Base-by-base conservation (phyloP, 2,329 filamentous ascomycete species). In the Aspergillus tamarii region DNA sequence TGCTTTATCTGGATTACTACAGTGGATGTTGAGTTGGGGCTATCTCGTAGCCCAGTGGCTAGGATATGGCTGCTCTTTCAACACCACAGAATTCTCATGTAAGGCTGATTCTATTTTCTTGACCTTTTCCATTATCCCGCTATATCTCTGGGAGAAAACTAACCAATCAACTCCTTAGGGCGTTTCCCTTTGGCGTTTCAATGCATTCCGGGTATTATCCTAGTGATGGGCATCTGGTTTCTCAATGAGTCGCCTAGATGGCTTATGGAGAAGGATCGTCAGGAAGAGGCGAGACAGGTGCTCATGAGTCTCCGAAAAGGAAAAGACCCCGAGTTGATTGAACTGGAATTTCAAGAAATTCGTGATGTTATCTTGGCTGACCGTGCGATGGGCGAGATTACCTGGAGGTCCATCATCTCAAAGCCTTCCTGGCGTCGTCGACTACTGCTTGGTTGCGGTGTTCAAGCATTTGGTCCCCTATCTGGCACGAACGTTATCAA, bases 401-500 rank as follows among this genome's bases (percentile, higher is more conserved):
- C 76, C 2, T 80, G 78, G 73, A 73, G 62, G 10, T 58, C 69
- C n/a, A 79, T 80, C 9, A 77, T 84, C 45, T 78, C 76, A 4
- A 80, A 81, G 59, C 72, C 81, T 1, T 77, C 76, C 0, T 83
- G 80, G 79, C 75, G 82, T 43, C 78, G 78, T 60, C 77, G 82
- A 26, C 70, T 84, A 4, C 65, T 83, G 9, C 75, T 84, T 1
- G 82, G 80, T 10, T 80, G 78, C 48, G 79, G 77, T 39, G 78
- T 84, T 0, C 82, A 84, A 64, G 79, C 81, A 0, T 83, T 84
- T 57, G 80, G 78, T 2, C 81, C 79, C 12, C 73, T 82, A 2
- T 81, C 78, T n/a, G 82, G 82, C 5, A 80, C 83, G 61, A 83
- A 83, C 54, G 78, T 81, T 6, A 81, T 81, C 61, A 79, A 81